A percentile compares a stretch with the other conserved stretches of the same genome.
These are phyloP conservation scores for Arthrobotrys sphaeroides DNA, from an alignment of 2,329 filamentous ascomycete genomes.

Conservation along the genomic window DNA sequence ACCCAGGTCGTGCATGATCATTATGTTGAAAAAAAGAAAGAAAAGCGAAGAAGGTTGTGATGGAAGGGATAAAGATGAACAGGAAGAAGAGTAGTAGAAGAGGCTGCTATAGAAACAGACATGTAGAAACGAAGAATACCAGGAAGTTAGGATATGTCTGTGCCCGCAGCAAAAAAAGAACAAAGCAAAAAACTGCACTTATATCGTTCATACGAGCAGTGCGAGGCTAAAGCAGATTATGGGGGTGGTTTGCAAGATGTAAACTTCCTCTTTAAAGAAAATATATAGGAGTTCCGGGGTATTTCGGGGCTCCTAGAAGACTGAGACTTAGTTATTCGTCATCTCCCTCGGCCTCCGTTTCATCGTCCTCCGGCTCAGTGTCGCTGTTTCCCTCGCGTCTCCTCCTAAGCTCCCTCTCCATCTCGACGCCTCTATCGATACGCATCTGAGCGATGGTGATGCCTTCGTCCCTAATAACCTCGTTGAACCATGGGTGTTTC, in stretches of 20 bases:
- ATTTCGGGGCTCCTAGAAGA: background rate
- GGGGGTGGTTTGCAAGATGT: background rate
- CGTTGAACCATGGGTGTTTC: slow-evolving; percentile 75
- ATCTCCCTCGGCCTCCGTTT: slow-evolving; percentile 44
- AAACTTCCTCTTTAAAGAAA: background rate
- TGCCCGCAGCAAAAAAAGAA: slow-evolving; percentile 42
- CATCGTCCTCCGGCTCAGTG: slow-evolving; percentile 49
- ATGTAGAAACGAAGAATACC: slow-evolving; percentile 18
- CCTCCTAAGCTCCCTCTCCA: slow-evolving; percentile 45
- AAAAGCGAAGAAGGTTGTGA: background rate
- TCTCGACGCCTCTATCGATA: slow-evolving; percentile 62
- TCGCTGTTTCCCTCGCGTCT: slow-evolving; percentile 49
- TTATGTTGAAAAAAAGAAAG: slow-evolving; percentile 26
- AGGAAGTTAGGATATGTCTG: slow-evolving; percentile 33
- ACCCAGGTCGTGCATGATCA: slow-evolving; percentile 49
- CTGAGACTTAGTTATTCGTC: slow-evolving; percentile 6
- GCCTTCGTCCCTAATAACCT: slow-evolving; percentile 72
- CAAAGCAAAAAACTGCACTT: slow-evolving; percentile 24
- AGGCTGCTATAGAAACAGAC: slow-evolving; percentile 23
- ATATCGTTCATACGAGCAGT: background rate
- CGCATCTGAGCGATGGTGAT: slow-evolving; percentile 74
- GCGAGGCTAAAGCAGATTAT: background rate
- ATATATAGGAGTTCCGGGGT: background rate
- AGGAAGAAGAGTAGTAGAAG: slow-evolving; percentile 5
- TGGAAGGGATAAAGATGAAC: slow-evolving; percentile 1